Conservation (phyloP, 306 rosid genomes). For the Quercus rubra region DNA sequence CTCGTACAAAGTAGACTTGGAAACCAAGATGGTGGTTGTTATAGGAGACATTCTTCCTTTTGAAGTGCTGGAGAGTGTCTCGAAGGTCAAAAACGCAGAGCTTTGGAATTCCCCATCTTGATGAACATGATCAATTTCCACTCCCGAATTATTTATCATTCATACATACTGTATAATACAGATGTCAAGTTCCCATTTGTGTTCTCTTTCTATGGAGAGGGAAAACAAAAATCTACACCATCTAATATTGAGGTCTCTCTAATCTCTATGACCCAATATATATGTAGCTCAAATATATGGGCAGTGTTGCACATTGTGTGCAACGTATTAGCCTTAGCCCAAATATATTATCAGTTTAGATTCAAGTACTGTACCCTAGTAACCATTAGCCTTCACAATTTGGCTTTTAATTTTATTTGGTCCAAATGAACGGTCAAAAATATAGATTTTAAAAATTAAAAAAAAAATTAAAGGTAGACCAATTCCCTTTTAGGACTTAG, state of each 20-base stretch:
- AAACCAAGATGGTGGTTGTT: conserved; percentile 70
- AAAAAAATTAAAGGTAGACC: no score
- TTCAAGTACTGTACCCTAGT: neutral
- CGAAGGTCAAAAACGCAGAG: conserved; percentile 80
- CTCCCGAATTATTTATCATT: conserved; percentile 1
- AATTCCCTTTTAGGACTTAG: no score
- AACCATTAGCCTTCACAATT: no score
- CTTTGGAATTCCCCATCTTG: conserved; percentile 46
- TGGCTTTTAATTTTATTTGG: no score
- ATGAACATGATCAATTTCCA: conserved; percentile 4
- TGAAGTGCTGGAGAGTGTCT: conserved; percentile 77
- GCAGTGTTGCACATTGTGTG: neutral
- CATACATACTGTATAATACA: neutral
- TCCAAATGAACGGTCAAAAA: no score
- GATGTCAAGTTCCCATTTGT: neutral
- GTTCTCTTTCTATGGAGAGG: neutral
- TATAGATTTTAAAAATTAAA: no score
- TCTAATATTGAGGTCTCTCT: neutral
- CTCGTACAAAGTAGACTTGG: conserved; percentile 79
- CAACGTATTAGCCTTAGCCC: neutral
- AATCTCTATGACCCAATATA: neutral
- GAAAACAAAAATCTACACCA: no score
- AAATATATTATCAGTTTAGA: neutral
- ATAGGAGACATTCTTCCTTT: conserved; percentile 81
- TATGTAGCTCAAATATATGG: neutral